phyloP scores from a whole-genome alignment of 176 grass and related monocot genomes.

The Carex scoparia region DNA sequence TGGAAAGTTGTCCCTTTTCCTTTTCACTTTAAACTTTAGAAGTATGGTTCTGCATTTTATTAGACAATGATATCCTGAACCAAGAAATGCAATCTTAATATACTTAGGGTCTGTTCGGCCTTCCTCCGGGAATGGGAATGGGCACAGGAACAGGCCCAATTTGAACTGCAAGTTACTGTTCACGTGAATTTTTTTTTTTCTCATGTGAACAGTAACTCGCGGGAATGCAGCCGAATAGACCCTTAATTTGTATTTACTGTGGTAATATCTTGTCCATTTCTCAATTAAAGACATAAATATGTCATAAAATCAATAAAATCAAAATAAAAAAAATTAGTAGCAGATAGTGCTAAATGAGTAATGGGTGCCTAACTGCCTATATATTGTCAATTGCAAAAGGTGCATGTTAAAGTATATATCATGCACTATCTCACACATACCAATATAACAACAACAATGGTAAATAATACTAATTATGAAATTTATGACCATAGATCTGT shows the following conservation, averaged over 20 bases:
- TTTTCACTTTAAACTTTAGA: not conserved
- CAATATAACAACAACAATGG: not conserved
- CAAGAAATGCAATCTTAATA: not conserved
- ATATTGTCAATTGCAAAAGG: not conserved
- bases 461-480: not conserved
- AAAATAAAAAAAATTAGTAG: not conserved
- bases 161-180: no score
- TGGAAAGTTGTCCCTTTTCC: not conserved
- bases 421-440: not conserved
- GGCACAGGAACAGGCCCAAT: no score
- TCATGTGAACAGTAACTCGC: no score
- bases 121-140: no score
- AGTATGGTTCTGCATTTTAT: not conserved
- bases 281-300: not conserved
- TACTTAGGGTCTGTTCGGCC: not conserved
- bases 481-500: not conserved
- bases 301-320: not conserved
- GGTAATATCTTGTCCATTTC: not conserved
- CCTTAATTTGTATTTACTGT: not conserved
- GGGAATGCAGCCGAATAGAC: no score
- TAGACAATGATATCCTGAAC: not conserved
- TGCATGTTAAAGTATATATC: not conserved
- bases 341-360: not conserved
- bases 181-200: no score
- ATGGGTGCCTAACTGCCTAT: not conserved